These are phyloP conservation scores for Cadophora malorum DNA, from an alignment of 2,329 filamentous ascomycete species.

Conservation along the genomic window DNA sequence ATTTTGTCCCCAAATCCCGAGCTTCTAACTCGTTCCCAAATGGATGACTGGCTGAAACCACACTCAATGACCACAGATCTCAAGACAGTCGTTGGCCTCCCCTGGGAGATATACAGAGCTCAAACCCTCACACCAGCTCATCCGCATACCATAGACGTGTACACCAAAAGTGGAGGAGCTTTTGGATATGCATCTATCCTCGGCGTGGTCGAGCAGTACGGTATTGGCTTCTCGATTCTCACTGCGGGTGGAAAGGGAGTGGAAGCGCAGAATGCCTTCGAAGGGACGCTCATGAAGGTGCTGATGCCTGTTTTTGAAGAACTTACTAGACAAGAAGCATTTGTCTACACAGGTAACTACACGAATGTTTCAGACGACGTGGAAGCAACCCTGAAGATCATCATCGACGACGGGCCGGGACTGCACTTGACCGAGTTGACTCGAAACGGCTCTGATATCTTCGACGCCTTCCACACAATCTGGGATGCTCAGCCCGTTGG, in stretches of 20 bases:
- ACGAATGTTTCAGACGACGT: not conserved
- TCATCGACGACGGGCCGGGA: conserved; percentile 6
- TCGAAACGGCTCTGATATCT: not conserved
- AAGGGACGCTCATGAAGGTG: not conserved
- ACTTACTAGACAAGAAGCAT: not conserved
- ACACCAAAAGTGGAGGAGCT: conserved; percentile 14
- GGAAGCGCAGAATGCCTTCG: not conserved
- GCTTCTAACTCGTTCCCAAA: not conserved
- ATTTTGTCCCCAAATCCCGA: not conserved
- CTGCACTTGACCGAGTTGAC: not conserved
- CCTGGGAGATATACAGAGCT: conserved; percentile 15
- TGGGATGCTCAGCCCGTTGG: conserved; percentile 2
- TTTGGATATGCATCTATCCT: conserved; percentile 2
- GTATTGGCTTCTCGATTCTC: not conserved
- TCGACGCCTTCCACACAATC: not conserved
- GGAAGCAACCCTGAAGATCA: not conserved
- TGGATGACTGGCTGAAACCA: not conserved
- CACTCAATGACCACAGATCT: not conserved
- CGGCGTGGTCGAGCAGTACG: conserved; percentile 3
- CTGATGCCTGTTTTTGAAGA: conserved; percentile 4
- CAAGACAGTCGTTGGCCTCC: conserved; percentile 5
- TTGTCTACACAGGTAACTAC: not conserved
- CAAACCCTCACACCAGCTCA: conserved; percentile 15
- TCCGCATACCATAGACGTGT: conserved; percentile 18
- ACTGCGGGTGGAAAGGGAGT: conserved; percentile 8